Evolutionary conservation across 2,329 filamentous ascomycete species (phyloP), one percentile per base, ranked within the genome.

Genomic region (Epichloe scottii): DNA sequence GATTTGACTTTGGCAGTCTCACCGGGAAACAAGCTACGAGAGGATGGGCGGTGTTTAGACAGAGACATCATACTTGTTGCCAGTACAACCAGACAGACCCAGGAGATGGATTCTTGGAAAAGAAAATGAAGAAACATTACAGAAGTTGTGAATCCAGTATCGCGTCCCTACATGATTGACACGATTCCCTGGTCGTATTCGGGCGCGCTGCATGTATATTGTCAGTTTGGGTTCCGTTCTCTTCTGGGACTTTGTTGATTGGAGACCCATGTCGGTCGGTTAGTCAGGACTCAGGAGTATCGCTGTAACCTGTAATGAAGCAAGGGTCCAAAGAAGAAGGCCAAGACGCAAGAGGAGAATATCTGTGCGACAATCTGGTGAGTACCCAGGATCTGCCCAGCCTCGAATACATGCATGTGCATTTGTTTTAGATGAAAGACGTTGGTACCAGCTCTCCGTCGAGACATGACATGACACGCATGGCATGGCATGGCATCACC

Each of bases 1-100:
- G 30, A 47, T 54, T 51, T 41, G 51, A 50, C 49, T 49, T 55
- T 23, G 21, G 17, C 35, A 43, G 42, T n/a, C n/a, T n/a, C 23
- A 39, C 7, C 17, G 33, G 26, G 43, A 30, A 46, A 34, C 26
- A 46, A 35, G 17, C 39, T 21, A 42, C 17, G 50, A n/a, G 49
- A n/a, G 34, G 6, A 39, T 26, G 49, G 34, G 21, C 23, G 26
- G 43, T 39, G 44, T 44, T 47, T 48, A 50, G 46, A 49, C 51
- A 49, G 46, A 49, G 37, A 45, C 34, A 26, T 49, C 40, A 45
- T 46, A 44, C 35, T 42, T 15, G 38, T 12, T 50, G 42, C 34
- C 35, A 26, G 48, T 38, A 45, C 48, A 50, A 34, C 38, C 48
- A 40, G 48, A 41, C 48, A 33, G 41, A 21, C 12, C 10, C 26